phyloP scores from a whole-genome alignment of 1,284 basidiomycete species.

The Boletellus sp. region DNA sequence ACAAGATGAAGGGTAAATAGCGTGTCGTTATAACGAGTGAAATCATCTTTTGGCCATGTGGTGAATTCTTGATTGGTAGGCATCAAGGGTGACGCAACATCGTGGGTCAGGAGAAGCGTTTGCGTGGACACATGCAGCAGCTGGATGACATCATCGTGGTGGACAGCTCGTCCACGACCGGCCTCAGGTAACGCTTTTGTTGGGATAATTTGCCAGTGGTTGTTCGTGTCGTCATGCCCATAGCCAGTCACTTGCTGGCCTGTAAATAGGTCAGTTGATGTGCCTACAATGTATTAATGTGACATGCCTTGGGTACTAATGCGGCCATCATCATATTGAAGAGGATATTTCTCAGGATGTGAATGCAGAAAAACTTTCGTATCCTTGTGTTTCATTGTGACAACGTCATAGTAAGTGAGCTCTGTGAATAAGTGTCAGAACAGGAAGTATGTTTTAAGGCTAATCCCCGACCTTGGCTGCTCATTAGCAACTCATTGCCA shows the following conservation, averaged over 20 bases:
- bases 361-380: constrained; percentile 94
- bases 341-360: constrained; percentile 84
- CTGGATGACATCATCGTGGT: constrained; percentile 86
- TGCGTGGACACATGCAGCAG: constrained; percentile 87
- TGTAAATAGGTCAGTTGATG: constrained; percentile 27
- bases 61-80: constrained; percentile 99
- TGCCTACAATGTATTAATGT: neutral
- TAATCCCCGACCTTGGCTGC: constrained; percentile 71
- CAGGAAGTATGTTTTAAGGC: neutral
- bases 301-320: constrained; percentile 84
- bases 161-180: constrained; percentile 84
- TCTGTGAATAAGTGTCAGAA: constrained; percentile 48
- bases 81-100: constrained; percentile 96
- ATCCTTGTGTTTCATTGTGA: constrained; percentile 89
- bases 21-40: constrained; percentile 79
- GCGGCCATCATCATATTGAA: constrained; percentile 94
- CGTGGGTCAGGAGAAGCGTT: constrained; percentile 86
- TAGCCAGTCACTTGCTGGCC: constrained; percentile 99
- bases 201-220: constrained; percentile 93
- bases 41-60: constrained; percentile 75
- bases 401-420: constrained; percentile 87
- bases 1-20: constrained; percentile 75
- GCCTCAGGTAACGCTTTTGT: constrained; percentile 88
- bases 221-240: constrained; percentile 90
- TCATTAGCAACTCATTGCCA: constrained; percentile 89